These are phyloP conservation scores for Lasiodiplodia sp. DNA, from an alignment of 2,329 filamentous ascomycete genomes.

Conservation along the genomic window DNA sequence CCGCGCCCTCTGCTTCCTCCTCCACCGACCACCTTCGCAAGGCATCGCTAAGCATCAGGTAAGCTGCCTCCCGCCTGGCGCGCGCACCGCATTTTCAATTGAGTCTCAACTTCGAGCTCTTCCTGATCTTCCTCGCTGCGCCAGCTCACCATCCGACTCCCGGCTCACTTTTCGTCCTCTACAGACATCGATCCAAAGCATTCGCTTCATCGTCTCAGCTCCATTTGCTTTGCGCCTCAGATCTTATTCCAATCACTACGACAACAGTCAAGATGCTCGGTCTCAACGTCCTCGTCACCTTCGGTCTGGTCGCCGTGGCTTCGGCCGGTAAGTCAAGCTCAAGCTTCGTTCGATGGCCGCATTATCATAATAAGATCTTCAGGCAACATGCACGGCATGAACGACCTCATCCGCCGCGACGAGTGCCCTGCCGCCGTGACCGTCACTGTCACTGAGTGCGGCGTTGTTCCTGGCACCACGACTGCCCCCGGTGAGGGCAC, in stretches of 20 bases:
- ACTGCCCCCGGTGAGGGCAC: neutral
- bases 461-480: neutral
- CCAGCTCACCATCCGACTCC: conserved; percentile 4
- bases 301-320: conserved; percentile 19
- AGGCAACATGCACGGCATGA: conserved; percentile 18
- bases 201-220: conserved; percentile 1
- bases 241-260: conserved; percentile 19
- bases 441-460: conserved; percentile 15
- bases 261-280: conserved; percentile 25
- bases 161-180: conserved; percentile 14
- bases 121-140: neutral
- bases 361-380: conserved; percentile 9
- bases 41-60: conserved; percentile 22
- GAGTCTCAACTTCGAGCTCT: conserved; percentile 2
- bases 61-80: neutral
- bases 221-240: conserved; percentile 15
- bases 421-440: conserved; percentile 16
- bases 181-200: conserved; percentile 16
- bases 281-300: conserved; percentile 14
- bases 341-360: neutral
- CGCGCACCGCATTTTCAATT: conserved; percentile 3
- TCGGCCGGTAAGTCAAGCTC: conserved; percentile 16
- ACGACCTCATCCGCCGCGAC: conserved; percentile 21
- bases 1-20: conserved; percentile 1
- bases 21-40: conserved; percentile 25